A percentile compares a stretch with the other conserved stretches of the same genome.
These are phyloP conservation scores for Neofusicoccum sp. DNA, from an alignment of 2,329 filamentous ascomycete genomes.

Conservation along the genomic window DNA sequence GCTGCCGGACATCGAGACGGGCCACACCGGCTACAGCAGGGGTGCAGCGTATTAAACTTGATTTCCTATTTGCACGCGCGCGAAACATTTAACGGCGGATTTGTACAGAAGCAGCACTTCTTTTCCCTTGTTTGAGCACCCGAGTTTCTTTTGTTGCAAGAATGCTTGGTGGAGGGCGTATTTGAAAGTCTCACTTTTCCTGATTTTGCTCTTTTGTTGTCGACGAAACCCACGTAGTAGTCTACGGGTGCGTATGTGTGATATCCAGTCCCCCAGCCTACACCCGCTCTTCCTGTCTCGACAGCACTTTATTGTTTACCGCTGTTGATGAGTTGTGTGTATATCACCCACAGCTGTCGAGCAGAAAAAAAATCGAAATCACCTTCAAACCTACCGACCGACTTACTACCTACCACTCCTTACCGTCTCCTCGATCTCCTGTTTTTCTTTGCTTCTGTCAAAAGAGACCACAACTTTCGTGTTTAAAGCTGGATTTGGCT, in stretches of 20 bases:
- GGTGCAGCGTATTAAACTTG: conserved; percentile 18
- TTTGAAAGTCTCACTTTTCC: conserved; percentile 11
- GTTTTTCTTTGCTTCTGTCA: conserved; percentile 14
- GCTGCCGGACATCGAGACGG: conserved; percentile 31
- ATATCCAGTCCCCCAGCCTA: conserved; percentile 14
- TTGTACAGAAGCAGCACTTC: conserved; percentile 8
- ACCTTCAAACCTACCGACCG: conserved; percentile 6
- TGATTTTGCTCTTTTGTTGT: conserved; percentile 19
- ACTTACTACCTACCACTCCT: conserved; percentile 11
- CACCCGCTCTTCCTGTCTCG: conserved; percentile 8
- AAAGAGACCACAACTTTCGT: conserved; percentile 10
- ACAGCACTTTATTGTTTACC: conserved; percentile 3
- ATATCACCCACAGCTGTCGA: background rate
- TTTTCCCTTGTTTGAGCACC: conserved; percentile 12
- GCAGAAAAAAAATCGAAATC: conserved; percentile 17
- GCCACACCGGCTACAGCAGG: conserved; percentile 12
- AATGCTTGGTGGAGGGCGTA: conserved; percentile 16
- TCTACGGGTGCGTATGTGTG: conserved; percentile 15
- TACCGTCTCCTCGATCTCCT: conserved; percentile 7
- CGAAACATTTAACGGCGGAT: conserved; percentile 17
- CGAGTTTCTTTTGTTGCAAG: conserved; percentile 14
- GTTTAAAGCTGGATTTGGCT: conserved; percentile 13
- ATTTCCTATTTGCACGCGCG: conserved; percentile 12
- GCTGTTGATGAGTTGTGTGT: conserved; percentile 8
- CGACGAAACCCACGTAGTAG: conserved; percentile 15